Conservation (phyloP, 2,329 filamentous ascomycete species). For the Torrubiellomyces zombiae region DNA sequence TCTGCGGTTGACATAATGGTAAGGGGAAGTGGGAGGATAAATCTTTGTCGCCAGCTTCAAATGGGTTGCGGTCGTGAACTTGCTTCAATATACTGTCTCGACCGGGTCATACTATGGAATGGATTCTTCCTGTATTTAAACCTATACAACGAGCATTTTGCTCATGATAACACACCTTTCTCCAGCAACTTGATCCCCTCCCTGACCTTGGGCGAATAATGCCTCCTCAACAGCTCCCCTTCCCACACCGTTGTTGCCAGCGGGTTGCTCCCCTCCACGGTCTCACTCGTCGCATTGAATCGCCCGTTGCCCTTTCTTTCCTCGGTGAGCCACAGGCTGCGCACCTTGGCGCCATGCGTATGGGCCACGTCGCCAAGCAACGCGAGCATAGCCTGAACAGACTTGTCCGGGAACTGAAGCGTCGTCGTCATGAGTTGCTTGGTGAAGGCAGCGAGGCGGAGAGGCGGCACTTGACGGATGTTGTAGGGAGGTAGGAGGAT, state of each 20-base stretch:
- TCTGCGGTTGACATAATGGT: no score
- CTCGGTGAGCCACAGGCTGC: conserved; percentile 84
- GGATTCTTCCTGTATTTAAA: no score
- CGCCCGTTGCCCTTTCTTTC: conserved; percentile 82
- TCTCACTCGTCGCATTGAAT: conserved; percentile 56
- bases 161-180: conserved; percentile 37
- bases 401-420: conserved; percentile 83
- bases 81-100: no score
- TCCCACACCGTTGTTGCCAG: conserved; percentile 89
- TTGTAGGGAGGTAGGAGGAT: conserved; percentile 63
- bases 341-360: conserved; percentile 67
- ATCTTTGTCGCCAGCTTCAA: no score
- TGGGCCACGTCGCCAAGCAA: conserved; percentile 65
- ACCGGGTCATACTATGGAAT: no score
- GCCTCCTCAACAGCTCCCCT: conserved; percentile 66
- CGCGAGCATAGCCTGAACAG: conserved; percentile 60
- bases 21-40: no score
- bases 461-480: conserved; percentile 58
- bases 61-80: no score
- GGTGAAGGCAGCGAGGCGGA: conserved; percentile 77
- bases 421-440: conserved; percentile 76
- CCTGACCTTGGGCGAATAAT: conserved; percentile 76
- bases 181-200: conserved; percentile 57
- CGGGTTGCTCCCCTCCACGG: conserved; percentile 75
- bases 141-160: no score